phyloP scores from a whole-genome alignment of 495 filamentous ascomycete species.

The Penicillium samsonianum region DNA sequence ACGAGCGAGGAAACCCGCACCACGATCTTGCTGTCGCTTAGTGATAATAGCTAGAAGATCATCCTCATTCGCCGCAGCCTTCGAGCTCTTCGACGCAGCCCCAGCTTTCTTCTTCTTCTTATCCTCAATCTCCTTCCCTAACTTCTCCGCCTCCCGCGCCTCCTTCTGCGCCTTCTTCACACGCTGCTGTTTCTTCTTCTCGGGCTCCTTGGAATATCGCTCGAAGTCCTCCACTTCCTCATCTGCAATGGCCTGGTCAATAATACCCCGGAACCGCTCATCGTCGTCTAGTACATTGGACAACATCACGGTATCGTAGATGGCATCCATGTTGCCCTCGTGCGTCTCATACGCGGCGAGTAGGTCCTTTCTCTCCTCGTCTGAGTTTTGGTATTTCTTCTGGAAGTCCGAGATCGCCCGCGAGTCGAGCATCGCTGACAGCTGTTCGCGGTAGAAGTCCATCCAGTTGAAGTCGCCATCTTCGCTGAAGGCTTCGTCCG shows the following conservation, averaged over 20 bases:
- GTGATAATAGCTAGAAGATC: slow-evolving; percentile 30
- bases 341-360: slow-evolving; percentile 68
- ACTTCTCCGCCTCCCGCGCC: slow-evolving; percentile 68
- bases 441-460: slow-evolving; percentile 83
- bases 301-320: slow-evolving; percentile 85
- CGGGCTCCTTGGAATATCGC: slow-evolving; percentile 70
- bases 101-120: slow-evolving; percentile 52
- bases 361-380: slow-evolving; percentile 77
- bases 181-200: slow-evolving; percentile 62
- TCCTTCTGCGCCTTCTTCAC: slow-evolving; percentile 65
- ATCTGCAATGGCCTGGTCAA: slow-evolving; percentile 75
- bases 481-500: slow-evolving; percentile 72
- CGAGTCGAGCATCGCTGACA: slow-evolving; percentile 65
- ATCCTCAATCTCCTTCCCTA: slow-evolving; percentile 69
- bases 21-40: slow-evolving; percentile 30
- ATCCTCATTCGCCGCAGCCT: slow-evolving; percentile 19
- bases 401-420: slow-evolving; percentile 73
- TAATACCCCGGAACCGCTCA: slow-evolving; percentile 73
- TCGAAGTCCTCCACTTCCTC: slow-evolving; percentile 64
- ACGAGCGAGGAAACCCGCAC: slow-evolving; percentile 27
- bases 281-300: slow-evolving; percentile 85
- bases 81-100: slow-evolving; percentile 38
- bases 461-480: slow-evolving; percentile 85
- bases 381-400: slow-evolving; percentile 77
- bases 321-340: slow-evolving; percentile 68